These are phyloP conservation scores for Globisporangium cylindrosporum DNA, from an alignment of 352 stramenopile genomes.

Conservation along the genomic window DNA sequence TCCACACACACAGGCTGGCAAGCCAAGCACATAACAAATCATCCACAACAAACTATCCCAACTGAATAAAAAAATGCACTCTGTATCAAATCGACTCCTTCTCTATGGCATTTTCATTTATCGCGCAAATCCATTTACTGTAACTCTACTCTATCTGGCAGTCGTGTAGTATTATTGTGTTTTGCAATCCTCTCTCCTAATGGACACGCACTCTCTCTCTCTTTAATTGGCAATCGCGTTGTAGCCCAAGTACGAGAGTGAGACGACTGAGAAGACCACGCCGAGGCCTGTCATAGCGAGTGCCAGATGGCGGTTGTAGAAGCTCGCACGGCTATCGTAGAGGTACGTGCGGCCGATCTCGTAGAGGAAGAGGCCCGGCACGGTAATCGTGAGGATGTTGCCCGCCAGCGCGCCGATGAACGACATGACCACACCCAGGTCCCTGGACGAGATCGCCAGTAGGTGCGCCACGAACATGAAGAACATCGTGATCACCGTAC, in stretches of 20 bases:
- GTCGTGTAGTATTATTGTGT: neutral
- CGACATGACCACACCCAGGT: slow-evolving; percentile 72
- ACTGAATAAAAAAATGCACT: neutral
- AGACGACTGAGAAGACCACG: slow-evolving; percentile 53
- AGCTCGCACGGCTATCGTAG: slow-evolving; percentile 35
- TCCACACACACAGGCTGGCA: neutral
- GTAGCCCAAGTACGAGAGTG: slow-evolving; percentile 70
- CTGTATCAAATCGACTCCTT: neutral
- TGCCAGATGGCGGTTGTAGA: slow-evolving; percentile 55
- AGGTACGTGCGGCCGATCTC: slow-evolving; percentile 61
- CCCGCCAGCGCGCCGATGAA: slow-evolving; percentile 73
- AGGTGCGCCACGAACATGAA: slow-evolving; percentile 69
- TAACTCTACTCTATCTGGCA: slow-evolving; percentile 6
- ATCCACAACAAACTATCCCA: neutral
- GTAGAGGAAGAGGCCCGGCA: slow-evolving; percentile 75
- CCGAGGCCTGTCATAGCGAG: slow-evolving; percentile 49
- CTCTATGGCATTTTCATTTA: slow-evolving; percentile 3
- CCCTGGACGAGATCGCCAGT: slow-evolving; percentile 53
- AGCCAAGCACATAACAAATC: neutral
- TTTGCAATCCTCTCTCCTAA: neutral
- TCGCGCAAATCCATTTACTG: slow-evolving; percentile 1
- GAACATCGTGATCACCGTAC: slow-evolving; percentile 54
- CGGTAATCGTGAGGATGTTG: slow-evolving; percentile 67
- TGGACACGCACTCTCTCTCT: neutral
- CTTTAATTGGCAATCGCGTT: slow-evolving; percentile 36